Conservation (phyloP, 805 yeast species). For the Wickerhamomyces hampshirensis region DNA sequence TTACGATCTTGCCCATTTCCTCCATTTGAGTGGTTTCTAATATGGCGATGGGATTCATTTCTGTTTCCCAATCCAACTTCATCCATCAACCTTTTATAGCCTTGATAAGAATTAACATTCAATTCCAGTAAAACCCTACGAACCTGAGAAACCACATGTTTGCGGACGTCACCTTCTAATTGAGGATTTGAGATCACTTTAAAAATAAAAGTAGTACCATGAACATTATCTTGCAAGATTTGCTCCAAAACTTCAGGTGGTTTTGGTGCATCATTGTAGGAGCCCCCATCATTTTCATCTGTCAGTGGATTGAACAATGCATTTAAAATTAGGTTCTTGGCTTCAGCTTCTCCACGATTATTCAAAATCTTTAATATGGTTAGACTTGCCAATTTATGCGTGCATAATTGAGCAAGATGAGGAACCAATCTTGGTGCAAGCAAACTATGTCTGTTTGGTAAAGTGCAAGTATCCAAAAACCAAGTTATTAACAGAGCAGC, state of each 20-base stretch:
- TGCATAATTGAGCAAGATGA: conserved; percentile 57
- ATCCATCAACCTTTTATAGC: conserved; percentile 81
- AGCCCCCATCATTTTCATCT: background rate
- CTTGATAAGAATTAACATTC: conserved; percentile 54
- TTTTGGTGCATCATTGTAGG: conserved; percentile 22
- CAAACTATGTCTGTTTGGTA: conserved; percentile 60
- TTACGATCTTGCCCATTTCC: conserved; percentile 2
- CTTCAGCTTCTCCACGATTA: conserved; percentile 57
- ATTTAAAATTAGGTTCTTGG: conserved; percentile 57
- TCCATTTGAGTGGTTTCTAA: conserved; percentile 23
- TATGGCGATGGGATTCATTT: conserved; percentile 16
- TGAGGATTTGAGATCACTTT: conserved; percentile 74
- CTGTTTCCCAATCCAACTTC: conserved; percentile 67
- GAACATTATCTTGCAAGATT: conserved; percentile 60
- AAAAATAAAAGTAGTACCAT: conserved; percentile 75
- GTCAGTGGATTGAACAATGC: conserved; percentile 55
- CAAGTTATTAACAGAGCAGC: conserved; percentile 89
- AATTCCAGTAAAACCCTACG: conserved; percentile 57
- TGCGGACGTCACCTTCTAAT: conserved; percentile 51
- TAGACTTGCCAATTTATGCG: conserved; percentile 80
- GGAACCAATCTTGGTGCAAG: conserved; percentile 61
- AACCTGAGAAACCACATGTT: conserved; percentile 55
- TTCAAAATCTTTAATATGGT: conserved; percentile 76
- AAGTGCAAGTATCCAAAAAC: conserved; percentile 81
- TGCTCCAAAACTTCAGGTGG: conserved; percentile 47